Evolutionary conservation across 176 grass and related monocot species (phyloP), one percentile per base, ranked within the genome.

Genomic region (Coix lacrymajobi): DNA sequence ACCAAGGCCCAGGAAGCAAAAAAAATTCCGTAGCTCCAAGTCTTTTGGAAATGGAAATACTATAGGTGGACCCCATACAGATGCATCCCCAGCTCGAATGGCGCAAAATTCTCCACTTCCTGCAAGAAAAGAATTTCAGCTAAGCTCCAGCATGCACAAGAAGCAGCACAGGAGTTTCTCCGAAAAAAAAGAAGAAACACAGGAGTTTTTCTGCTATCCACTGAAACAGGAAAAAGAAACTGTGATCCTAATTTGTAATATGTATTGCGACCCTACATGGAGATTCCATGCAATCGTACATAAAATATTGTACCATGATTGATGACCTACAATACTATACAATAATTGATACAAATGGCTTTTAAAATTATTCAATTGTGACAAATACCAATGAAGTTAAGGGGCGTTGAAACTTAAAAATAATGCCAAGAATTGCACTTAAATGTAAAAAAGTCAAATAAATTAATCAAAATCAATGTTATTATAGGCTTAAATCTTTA

Each of bases 111-210:
- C 39, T 69, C 56, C 49, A 40, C 0, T 41, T 0, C 15, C 87
- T 89, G 87, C 22, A 71, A 56, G 17, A 70, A 56, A 79, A 7
- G 33, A 19, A 19, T 17, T 33, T 20, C 20, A 4, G 71, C 85
- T 19, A 81, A 61, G 43, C 15, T 38, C 58, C 4, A 43, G 57
- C 16, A 39, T 31, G 28, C 30, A 71, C 1, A n/a, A n/a, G n/a
- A n/a, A n/a, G n/a, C n/a, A n/a, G n/a, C n/a, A n/a, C n/a, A n/a
- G n/a, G n/a, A n/a, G n/a, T n/a, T n/a, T n/a, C n/a, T n/a, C n/a
- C n/a, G n/a, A 51, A 19, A 49, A 20, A 20, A 31, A 52, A 78
- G 34, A 66, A 33, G 6, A 5, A 5, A 24, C 11, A 14, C 26
- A 41, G 41, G 19, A 66, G 80, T 57, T 60, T 0, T 36, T 45